Evolutionary conservation across 257 asterid species (phyloP).

Genomic region (Nicotiana otophora): DNA sequence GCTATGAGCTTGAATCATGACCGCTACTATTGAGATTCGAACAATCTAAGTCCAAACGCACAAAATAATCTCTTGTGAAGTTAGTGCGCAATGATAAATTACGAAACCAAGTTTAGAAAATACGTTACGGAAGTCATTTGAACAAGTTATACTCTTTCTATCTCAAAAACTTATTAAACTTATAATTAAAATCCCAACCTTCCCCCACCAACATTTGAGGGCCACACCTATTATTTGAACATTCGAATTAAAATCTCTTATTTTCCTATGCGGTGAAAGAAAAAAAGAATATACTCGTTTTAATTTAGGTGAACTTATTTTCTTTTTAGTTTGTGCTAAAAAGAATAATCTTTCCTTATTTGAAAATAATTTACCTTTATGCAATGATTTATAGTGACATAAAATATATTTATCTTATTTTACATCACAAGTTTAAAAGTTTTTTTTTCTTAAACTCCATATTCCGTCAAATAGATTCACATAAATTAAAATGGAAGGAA

Average conservation of each 20-base stretch:
- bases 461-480: rapidly evolving
- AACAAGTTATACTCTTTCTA: not conserved
- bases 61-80: not conserved
- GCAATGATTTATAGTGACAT: too few relatives aligned
- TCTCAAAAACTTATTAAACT: not conserved
- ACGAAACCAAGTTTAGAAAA: not conserved
- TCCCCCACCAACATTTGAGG: not conserved
- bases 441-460: too few relatives aligned
- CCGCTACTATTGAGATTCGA: too few relatives aligned
- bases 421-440: too few relatives aligned
- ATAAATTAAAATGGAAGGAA: too few relatives aligned
- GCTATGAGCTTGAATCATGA: too few relatives aligned
- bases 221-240: not conserved
- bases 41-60: too few relatives aligned
- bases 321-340: too few relatives aligned
- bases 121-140: not conserved
- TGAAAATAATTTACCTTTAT: too few relatives aligned
- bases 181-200: not conserved
- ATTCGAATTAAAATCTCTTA: not conserved
- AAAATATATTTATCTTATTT: too few relatives aligned
- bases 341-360: too few relatives aligned
- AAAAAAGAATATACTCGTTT: not conserved
- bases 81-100: not conserved
- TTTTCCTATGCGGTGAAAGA: not conserved
- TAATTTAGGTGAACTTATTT: too few relatives aligned